A percentile compares a stretch with the other conserved stretches of the same genome.
Conservation (phyloP, 768 basidiomycete genomes). For the Fistulinella prunicolor region DNA sequence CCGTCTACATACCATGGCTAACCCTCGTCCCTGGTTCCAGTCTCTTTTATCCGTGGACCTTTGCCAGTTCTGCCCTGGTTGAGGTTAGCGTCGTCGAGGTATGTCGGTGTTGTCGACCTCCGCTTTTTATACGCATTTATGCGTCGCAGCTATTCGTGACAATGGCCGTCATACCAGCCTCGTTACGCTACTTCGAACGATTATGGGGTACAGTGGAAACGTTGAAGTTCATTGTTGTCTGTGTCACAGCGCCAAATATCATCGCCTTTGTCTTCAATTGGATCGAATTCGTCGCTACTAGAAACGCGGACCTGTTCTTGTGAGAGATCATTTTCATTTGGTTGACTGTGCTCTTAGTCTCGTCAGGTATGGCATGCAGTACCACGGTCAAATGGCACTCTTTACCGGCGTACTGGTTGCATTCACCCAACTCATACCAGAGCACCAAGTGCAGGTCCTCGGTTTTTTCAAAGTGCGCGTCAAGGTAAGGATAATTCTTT, state of each 20-base stretch:
- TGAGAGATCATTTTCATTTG: constrained; percentile 38
- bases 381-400: constrained; percentile 91
- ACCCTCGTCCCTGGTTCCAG: constrained; percentile 79
- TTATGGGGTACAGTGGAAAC: constrained; percentile 91
- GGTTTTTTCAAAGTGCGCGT: constrained; percentile 83
- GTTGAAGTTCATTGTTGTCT: constrained; percentile 79
- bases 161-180: constrained; percentile 73
- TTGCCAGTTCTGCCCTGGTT: constrained; percentile 84
- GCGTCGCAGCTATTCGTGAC: constrained; percentile 66
- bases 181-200: constrained; percentile 87
- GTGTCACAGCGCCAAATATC: constrained; percentile 77
- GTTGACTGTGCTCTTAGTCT: constrained; percentile 12
- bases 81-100: constrained; percentile 86
- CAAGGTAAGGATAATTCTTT: constrained; percentile 55
- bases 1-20: constrained; percentile 58
- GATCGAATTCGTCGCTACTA: constrained; percentile 75
- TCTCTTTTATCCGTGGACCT: constrained; percentile 88
- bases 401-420: constrained; percentile 90
- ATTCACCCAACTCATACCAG: constrained; percentile 96
- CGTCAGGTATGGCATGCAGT: constrained; percentile 78
- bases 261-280: constrained; percentile 88
- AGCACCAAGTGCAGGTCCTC: constrained; percentile 94
- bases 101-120: constrained; percentile 29
- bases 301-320: constrained; percentile 74
- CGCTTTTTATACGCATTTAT: constrained; percentile 4